Base-by-base conservation (phyloP, 352 stramenopile genomes). In the Globisporangium nagaii region DNA sequence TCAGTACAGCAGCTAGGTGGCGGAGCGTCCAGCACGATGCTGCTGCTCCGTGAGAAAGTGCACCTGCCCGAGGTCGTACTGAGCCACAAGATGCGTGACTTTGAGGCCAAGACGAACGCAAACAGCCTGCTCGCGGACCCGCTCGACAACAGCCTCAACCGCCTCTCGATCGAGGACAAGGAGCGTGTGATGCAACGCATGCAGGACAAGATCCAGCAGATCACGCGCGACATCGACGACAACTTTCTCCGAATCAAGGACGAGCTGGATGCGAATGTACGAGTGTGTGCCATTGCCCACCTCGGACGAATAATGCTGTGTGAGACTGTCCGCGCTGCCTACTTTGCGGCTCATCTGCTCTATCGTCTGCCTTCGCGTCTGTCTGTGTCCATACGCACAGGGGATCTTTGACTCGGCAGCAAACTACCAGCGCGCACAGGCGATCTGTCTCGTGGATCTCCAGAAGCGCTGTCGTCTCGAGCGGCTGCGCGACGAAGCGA, bases 11-110 rank as follows among this genome's bases (percentile, higher is more conserved):
- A 32, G 19, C 27, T 1, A n/a, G n/a, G n/a, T n/a, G n/a, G n/a
- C n/a, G n/a, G n/a, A n/a, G n/a, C n/a, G n/a, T n/a, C n/a, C 25
- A 31, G 20, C 43, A 22, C 5, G 24, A 28, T n/a, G 15, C 27
- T 35, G 28, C 34, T 60, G 25, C 27, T 49, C 5, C 35, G 12
- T 8, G 60, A 66, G n/a, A 86, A 84, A 56, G 65, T 62, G 34
- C 75, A 89, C 51, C 45, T 89, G 31, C 80, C 80, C 1, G 76
- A 89, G 13, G 75, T 90, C 17, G 71, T 92, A 39, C 43, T 92
- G 37, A 68, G 70, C 52, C 79, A 92, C 63, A 92, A 92, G 48
- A 86, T 89, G 77, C 65, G 80, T 52, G 77, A 88, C 39, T 90
- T 90, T 56, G 79, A 92, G 51, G 78, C 79, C 15, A 81, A 82